A percentile compares a stretch with the other conserved stretches of the same genome.
These are phyloP conservation scores for Xylaria sp. DNA, from an alignment of 495 filamentous ascomycete species.

Conservation along the genomic window DNA sequence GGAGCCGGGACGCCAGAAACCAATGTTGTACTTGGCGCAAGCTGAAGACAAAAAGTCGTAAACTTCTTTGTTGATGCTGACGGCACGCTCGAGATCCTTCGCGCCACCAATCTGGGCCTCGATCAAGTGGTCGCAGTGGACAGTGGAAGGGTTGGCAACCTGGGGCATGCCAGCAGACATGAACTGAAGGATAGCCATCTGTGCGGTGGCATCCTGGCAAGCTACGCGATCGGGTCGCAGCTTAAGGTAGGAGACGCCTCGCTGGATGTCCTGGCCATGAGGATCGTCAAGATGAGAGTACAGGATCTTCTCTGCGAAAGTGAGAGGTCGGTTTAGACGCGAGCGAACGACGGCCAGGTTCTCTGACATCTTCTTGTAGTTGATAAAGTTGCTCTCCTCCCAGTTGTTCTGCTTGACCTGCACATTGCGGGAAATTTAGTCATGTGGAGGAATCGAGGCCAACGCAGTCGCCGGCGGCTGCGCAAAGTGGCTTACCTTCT, in stretches of 20 bases:
- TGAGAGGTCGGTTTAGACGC: constrained; percentile 90
- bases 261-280: constrained; percentile 93
- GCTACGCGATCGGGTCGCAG: constrained; percentile 97
- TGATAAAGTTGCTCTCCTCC: constrained; percentile 65
- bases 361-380: constrained; percentile 94
- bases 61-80: constrained; percentile 98
- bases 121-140: constrained; percentile 99
- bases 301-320: constrained; percentile 97
- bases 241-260: constrained; percentile 93
- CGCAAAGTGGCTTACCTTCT: constrained; percentile 49
- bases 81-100: constrained; percentile 91
- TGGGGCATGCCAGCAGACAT: constrained; percentile 97
- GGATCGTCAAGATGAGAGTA: constrained; percentile 99
- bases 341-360: constrained; percentile 89
- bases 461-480: background rate
- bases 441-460: constrained; percentile 18
- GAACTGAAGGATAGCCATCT: constrained; percentile 99
- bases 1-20: constrained; percentile 98
- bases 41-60: constrained; percentile 96
- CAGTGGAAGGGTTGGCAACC: constrained; percentile 93
- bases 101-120: constrained; percentile 94
- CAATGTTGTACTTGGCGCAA: constrained; percentile 99
- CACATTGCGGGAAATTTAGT: constrained; percentile 39
- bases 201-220: constrained; percentile 98
- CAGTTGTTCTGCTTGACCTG: constrained; percentile 64